A percentile compares a stretch with the other conserved stretches of the same genome.
These are phyloP conservation scores for Metschnikowia kunwiensis DNA, from an alignment of 805 yeast species.

Conservation along the genomic window DNA sequence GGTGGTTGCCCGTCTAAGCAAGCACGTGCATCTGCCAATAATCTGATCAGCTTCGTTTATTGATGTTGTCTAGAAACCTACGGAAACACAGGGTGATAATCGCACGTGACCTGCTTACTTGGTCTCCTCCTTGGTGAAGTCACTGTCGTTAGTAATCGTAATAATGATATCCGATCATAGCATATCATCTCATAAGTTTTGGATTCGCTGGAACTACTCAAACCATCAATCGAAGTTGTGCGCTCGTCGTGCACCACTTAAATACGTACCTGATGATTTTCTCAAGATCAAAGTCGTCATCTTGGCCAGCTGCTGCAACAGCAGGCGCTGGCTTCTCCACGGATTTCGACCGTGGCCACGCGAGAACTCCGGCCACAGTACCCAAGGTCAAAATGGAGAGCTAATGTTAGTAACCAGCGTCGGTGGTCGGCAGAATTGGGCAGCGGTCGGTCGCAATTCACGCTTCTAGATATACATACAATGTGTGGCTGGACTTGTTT, in stretches of 20 bases:
- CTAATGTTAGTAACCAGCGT: conserved; percentile 25
- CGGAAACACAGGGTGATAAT: too few relatives aligned
- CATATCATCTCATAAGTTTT: too few relatives aligned
- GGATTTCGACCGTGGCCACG: conserved; percentile 34
- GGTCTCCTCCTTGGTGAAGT: conserved; percentile 40
- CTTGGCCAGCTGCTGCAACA: conserved; percentile 26
- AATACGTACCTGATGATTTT: conserved; percentile 40
- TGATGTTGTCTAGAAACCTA: too few relatives aligned
- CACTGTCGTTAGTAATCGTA: conserved; percentile 23
- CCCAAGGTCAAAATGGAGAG: conserved; percentile 42
- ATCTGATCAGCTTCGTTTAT: too few relatives aligned
- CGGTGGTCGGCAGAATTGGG: background rate
- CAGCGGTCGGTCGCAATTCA: background rate
- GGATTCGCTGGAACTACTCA: too few relatives aligned
- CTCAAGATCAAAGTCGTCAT: conserved; percentile 44
- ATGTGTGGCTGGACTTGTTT: conserved; percentile 45
- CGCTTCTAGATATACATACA: conserved; percentile 28
- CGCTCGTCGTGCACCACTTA: too few relatives aligned
- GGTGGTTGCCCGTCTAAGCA: too few relatives aligned
- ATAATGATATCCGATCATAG: too few relatives aligned
- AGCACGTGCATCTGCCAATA: too few relatives aligned
- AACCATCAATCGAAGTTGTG: too few relatives aligned
- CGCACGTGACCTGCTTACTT: too few relatives aligned
- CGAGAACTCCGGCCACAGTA: conserved; percentile 35
- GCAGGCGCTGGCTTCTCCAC: conserved; percentile 24